Evolutionary conservation across 345 rosid genomes (phyloP).

Genomic region (Brassica cretica): DNA sequence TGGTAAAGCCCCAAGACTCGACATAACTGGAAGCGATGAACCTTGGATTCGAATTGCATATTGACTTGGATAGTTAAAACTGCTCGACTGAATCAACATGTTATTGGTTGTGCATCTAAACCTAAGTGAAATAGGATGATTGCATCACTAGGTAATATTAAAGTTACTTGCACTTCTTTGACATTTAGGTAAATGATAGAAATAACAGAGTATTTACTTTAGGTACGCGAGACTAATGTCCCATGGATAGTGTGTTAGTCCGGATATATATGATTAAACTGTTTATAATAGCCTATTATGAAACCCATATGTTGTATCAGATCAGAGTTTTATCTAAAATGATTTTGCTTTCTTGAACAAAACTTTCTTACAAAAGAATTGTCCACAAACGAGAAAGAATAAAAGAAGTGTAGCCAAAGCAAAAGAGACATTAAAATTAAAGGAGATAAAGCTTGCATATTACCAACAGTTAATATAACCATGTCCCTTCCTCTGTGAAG

Average conservation of each 20-base stretch:
- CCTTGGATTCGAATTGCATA: neutral
- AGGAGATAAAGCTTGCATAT: slow-evolving; percentile 30
- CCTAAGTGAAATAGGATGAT: neutral
- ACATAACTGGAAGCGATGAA: neutral
- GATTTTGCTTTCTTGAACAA: slow-evolving; percentile 14
- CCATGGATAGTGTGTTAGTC: neutral
- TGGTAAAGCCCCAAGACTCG: neutral
- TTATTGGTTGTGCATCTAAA: neutral
- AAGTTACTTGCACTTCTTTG: neutral
- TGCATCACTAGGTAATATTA: neutral
- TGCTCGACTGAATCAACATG: neutral
- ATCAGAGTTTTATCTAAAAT: neutral
- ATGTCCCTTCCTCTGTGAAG: slow-evolving; percentile 21
- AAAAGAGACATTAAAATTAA: slow-evolving; percentile 9
- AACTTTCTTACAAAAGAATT: slow-evolving; percentile 64
- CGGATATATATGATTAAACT: neutral
- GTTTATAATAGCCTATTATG: neutral
- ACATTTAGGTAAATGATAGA: neutral
- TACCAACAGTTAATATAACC: slow-evolving; percentile 35
- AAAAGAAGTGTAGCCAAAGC: slow-evolving; percentile 7
- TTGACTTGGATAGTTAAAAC: neutral
- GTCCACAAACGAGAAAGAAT: slow-evolving; percentile 45
- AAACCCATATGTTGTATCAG: neutral
- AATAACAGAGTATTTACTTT: neutral
- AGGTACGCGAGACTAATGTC: neutral